A percentile compares a stretch with the other conserved stretches of the same genome.
phyloP scores from a whole-genome alignment of 1,284 basidiomycete genomes.

The Ustilago curta region DNA sequence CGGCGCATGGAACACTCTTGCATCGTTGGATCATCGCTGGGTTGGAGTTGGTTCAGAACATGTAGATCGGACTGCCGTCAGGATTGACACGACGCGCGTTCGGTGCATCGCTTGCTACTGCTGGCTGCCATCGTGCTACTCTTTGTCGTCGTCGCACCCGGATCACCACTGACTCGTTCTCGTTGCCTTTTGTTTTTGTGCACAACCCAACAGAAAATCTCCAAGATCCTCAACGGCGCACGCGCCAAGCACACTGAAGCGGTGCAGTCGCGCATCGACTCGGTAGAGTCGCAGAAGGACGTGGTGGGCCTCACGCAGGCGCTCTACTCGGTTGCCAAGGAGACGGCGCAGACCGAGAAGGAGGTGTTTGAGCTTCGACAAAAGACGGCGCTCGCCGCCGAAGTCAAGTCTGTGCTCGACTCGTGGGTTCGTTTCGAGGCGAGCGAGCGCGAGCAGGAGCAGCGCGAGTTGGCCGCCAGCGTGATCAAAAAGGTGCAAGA shows the following conservation, averaged over 20 bases:
- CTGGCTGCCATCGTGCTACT: not conserved
- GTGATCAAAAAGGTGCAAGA: slow-evolving; percentile 89
- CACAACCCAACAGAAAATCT: slow-evolving; percentile 76
- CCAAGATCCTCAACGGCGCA: slow-evolving; percentile 82
- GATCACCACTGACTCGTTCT: not conserved
- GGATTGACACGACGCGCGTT: no score
- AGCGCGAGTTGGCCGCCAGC: slow-evolving; percentile 85
- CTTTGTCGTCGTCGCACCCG: no score
- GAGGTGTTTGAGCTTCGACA: slow-evolving; percentile 91
- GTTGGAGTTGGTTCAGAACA: no score
- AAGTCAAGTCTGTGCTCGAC: slow-evolving; percentile 95
- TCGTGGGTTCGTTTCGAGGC: slow-evolving; percentile 98
- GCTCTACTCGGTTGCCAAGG: slow-evolving; percentile 94
- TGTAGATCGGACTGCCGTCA: no score
- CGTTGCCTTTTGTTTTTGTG: not conserved
- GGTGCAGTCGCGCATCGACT: slow-evolving; percentile 90
- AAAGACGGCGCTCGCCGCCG: slow-evolving; percentile 84
- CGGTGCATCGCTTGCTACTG: not conserved
- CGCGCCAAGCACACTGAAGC: slow-evolving; percentile 91
- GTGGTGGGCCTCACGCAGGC: slow-evolving; percentile 89
- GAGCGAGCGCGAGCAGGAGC: slow-evolving; percentile 94
- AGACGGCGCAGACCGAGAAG: slow-evolving; percentile 90
- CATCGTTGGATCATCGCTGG: no score
- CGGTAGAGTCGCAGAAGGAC: slow-evolving; percentile 92
- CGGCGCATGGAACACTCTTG: no score